phyloP scores from a whole-genome alignment of 306 rosid species.

The Quercus gilva region DNA sequence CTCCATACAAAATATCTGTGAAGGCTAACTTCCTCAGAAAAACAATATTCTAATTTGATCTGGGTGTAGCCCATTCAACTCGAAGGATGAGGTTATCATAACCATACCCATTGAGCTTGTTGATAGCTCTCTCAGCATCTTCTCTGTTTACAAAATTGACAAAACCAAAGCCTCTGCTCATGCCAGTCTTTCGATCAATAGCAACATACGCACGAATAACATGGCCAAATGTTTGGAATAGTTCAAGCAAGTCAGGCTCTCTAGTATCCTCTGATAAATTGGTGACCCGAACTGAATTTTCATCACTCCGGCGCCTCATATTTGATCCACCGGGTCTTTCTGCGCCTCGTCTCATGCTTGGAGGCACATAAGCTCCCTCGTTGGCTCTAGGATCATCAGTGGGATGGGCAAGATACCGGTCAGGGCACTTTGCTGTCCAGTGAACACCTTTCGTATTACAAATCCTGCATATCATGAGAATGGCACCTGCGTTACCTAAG shows the following conservation, averaged over 20 bases:
- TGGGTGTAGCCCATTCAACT: constrained; percentile 74
- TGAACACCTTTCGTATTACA: constrained; percentile 96
- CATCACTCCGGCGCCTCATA: constrained; percentile 89
- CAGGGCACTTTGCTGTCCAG: constrained; percentile 96
- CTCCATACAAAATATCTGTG: neutral
- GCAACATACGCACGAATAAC: constrained; percentile 93
- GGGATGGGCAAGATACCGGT: constrained; percentile 71
- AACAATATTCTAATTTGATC: constrained; percentile 37
- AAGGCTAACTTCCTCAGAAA: neutral
- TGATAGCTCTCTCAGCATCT: constrained; percentile 89
- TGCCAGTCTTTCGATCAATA: constrained; percentile 76
- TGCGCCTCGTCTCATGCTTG: constrained; percentile 61
- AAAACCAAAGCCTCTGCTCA: constrained; percentile 95
- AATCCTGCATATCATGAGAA: constrained; percentile 88
- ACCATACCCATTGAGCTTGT: constrained; percentile 91
- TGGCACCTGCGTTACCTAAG: constrained; percentile 57
- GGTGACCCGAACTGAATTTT: constrained; percentile 91
- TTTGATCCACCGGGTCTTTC: constrained; percentile 54
- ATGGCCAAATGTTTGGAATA: constrained; percentile 86
- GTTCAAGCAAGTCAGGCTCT: constrained; percentile 90
- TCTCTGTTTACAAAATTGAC: constrained; percentile 90
- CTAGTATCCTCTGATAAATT: constrained; percentile 93
- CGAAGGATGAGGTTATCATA: constrained; percentile 76
- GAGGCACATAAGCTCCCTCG: constrained; percentile 78
- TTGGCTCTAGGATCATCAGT: constrained; percentile 45